Evolutionary conservation across 2,329 filamentous ascomycete genomes (phyloP).

Genomic region (Penicillium sp.): DNA sequence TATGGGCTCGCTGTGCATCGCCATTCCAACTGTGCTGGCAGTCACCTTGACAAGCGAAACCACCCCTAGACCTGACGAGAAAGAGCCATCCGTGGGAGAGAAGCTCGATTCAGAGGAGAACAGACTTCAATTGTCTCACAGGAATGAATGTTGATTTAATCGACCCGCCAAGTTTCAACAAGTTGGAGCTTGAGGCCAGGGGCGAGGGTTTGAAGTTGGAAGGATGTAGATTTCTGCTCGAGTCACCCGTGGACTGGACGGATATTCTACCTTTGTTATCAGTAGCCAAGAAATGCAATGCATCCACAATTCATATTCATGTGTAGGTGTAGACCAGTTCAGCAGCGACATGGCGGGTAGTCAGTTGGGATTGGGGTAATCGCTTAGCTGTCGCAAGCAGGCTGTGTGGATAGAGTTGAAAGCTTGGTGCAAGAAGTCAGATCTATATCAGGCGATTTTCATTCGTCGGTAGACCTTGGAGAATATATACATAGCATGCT

Average conservation of each 20-base stretch:
- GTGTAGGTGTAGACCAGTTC: too few relatives aligned
- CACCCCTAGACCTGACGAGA: neutral
- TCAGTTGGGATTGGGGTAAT: neutral
- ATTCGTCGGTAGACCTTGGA: constrained; percentile 8
- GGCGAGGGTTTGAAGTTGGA: too few relatives aligned
- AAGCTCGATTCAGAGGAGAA: constrained; percentile 6
- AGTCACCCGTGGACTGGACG: too few relatives aligned
- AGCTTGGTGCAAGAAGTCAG: neutral
- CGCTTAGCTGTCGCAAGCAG: neutral
- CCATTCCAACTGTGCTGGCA: constrained; percentile 46
- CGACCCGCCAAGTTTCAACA: too few relatives aligned
- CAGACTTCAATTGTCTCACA: neutral
- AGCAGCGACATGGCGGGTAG: neutral
- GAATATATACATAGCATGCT: constrained; percentile 20
- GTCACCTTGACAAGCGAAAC: constrained; percentile 36
- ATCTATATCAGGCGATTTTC: neutral
- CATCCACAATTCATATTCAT: too few relatives aligned
- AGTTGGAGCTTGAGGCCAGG: too few relatives aligned
- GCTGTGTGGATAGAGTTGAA: neutral
- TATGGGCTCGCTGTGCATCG: constrained; percentile 47
- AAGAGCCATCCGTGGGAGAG: constrained; percentile 5
- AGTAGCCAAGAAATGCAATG: too few relatives aligned
- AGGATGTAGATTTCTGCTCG: too few relatives aligned
- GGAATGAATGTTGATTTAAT: neutral
- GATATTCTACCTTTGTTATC: too few relatives aligned